Conservation (phyloP, 345 rosid species). For the Mercurialis annua region DNA sequence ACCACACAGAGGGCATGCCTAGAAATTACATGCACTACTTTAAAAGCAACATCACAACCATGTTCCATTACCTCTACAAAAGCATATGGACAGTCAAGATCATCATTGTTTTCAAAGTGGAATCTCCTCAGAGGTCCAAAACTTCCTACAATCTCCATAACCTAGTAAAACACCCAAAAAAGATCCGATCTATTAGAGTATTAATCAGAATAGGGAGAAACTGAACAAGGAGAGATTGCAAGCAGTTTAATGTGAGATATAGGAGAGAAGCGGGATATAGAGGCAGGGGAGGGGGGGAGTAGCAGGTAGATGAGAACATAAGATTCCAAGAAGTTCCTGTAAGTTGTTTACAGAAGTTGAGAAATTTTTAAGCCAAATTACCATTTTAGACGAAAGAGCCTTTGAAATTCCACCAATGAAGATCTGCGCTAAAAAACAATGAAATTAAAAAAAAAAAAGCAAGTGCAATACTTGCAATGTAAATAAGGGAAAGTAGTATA, state of each 20-base stretch:
- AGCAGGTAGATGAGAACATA: constrained; percentile 1
- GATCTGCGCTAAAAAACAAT: constrained; percentile 49
- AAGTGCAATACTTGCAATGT: not conserved
- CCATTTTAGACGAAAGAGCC: constrained; percentile 75
- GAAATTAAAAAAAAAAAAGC: not conserved
- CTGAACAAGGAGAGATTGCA: not conserved
- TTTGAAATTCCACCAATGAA: constrained; percentile 83
- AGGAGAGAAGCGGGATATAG: not conserved
- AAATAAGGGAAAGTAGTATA: not conserved
- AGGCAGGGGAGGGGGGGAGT: not conserved
- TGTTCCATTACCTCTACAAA: constrained; percentile 71
- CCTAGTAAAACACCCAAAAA: constrained; percentile 43
- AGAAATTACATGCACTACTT: too few species aligned
- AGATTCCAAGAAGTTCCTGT: constrained; percentile 5
- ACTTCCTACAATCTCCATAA: constrained; percentile 75
- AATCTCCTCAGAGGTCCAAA: constrained; percentile 86
- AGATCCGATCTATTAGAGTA: constrained; percentile 3
- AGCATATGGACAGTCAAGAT: constrained; percentile 42
- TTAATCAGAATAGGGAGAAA: not conserved
- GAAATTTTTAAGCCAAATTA: constrained; percentile 29
- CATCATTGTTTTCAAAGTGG: constrained; percentile 47
- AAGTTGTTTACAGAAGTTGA: not conserved
- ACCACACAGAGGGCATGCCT: too few species aligned
- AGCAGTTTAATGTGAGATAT: not conserved
- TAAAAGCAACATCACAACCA: constrained; percentile 15